phyloP scores from a whole-genome alignment of 148 eudicot species.

The Polygonum aviculare region DNA sequence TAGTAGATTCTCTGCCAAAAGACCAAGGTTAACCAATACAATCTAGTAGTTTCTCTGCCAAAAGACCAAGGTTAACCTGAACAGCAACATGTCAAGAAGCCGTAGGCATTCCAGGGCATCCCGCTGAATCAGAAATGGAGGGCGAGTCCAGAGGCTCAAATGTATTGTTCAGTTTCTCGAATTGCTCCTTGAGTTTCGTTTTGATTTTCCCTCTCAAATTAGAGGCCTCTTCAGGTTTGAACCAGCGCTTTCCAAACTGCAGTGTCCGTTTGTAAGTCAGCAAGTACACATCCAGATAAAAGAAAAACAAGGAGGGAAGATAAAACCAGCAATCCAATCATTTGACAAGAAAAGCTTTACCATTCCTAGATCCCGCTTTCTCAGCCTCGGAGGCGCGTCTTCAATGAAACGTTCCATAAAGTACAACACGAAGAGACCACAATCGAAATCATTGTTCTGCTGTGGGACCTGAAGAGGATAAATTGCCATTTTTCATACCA shows the following conservation, averaged over 20 bases:
- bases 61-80: background rate
- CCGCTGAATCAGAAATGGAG: background rate
- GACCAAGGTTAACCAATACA: background rate
- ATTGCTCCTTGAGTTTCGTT: slow-evolving; percentile 37
- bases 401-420: slow-evolving; percentile 80
- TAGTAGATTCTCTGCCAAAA: background rate
- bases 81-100: background rate
- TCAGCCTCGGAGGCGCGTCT: slow-evolving; percentile 68
- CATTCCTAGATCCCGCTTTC: slow-evolving; percentile 34
- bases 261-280: background rate
- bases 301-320: slow-evolving; percentile 3
- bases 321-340: background rate
- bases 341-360: slow-evolving; percentile 20
- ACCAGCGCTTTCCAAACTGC: slow-evolving; percentile 77
- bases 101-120: background rate
- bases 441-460: slow-evolving; percentile 83
- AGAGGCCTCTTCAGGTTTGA: slow-evolving; percentile 79
- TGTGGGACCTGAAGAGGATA: slow-evolving; percentile 59
- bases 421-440: slow-evolving; percentile 84
- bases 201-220: slow-evolving; percentile 53
- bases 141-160: background rate
- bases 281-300: background rate
- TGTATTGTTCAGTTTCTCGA: slow-evolving; percentile 21
- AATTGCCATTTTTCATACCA: background rate
- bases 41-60: background rate